Evolutionary conservation across 2,329 filamentous ascomycete species (phyloP).

Genomic region (Pestalotiopsis sp.): DNA sequence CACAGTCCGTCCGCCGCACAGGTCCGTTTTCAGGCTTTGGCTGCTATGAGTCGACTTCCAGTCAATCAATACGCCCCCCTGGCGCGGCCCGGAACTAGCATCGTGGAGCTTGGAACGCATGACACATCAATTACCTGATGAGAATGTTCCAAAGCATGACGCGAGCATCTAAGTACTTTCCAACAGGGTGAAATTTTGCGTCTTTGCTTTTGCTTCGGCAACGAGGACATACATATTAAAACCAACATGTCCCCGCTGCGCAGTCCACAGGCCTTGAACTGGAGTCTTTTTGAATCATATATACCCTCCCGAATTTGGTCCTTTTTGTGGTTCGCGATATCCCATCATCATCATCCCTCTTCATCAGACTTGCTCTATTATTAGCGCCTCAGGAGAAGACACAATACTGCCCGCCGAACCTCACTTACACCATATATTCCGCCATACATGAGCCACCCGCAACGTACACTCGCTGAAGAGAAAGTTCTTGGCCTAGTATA

Average conservation of each 20-base stretch:
- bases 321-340: background rate
- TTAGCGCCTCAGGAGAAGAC: background rate
- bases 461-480: background rate
- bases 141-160: constrained; percentile 23
- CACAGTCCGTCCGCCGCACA: background rate
- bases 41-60: background rate
- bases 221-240: constrained; percentile 4
- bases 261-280: background rate
- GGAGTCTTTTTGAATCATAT: background rate
- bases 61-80: background rate
- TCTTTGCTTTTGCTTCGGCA: background rate
- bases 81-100: constrained; percentile 3
- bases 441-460: background rate
- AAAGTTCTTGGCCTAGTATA: background rate
- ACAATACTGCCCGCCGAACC: background rate
- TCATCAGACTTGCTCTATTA: background rate
- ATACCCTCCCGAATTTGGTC: background rate
- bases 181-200: background rate
- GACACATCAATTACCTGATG: constrained; percentile 28
- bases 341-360: background rate
- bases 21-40: constrained; percentile 1
- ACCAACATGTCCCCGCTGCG: background rate
- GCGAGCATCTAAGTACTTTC: constrained; percentile 14
- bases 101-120: constrained; percentile 15
- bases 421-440: background rate